Conservation (phyloP, 495 filamentous ascomycete genomes). For the Paragyromitra xinjiangensis region DNA sequence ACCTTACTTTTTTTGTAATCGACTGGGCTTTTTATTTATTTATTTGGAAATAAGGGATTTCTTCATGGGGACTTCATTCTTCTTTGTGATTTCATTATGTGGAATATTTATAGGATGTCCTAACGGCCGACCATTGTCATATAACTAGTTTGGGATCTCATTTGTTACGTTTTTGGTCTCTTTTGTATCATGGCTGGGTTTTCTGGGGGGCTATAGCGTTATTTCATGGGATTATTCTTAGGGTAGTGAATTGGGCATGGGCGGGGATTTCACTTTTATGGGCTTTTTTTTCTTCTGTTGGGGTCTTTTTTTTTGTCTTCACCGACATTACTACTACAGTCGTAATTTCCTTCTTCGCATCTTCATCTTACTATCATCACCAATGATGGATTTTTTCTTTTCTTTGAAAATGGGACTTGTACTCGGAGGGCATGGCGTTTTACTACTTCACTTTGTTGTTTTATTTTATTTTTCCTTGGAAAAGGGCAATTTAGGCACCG, state of each 20-base stretch:
- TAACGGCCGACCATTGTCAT: constrained; percentile 54
- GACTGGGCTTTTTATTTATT: constrained; percentile 15
- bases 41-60: constrained; percentile 34
- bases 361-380: constrained; percentile 25
- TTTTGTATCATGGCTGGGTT: constrained; percentile 49
- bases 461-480: constrained; percentile 25
- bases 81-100: constrained; percentile 41
- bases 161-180: constrained; percentile 42
- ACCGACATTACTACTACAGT: constrained; percentile 34
- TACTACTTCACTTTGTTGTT: constrained; percentile 35
- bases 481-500: constrained; percentile 25
- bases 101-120: constrained; percentile 54
- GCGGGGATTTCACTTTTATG: constrained; percentile 51
- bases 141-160: constrained; percentile 49
- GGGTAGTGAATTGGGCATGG: constrained; percentile 48
- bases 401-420: constrained; percentile 42
- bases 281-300: constrained; percentile 32
- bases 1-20: constrained; percentile 46
- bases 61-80: constrained; percentile 31
- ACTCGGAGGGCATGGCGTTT: constrained; percentile 49
- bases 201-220: constrained; percentile 45
- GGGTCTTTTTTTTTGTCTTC: constrained; percentile 44
- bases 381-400: constrained; percentile 22
- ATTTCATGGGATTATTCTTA: constrained; percentile 51
- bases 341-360: constrained; percentile 37